A percentile compares a stretch with the other conserved stretches of the same genome.
Conservation (phyloP, 768 basidiomycete species). For the Termitomyces bulborhizus region DNA sequence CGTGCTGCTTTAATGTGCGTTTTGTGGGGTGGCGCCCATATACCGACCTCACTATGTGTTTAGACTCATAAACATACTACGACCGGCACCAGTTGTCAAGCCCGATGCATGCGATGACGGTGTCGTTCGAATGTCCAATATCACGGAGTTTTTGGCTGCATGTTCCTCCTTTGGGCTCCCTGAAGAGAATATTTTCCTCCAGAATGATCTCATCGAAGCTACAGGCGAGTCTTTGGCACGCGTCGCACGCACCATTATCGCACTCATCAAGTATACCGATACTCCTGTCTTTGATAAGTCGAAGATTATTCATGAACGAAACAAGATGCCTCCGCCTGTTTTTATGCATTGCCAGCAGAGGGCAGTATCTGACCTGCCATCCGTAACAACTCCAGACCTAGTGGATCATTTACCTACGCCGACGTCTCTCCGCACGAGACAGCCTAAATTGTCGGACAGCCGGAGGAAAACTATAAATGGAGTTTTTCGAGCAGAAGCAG, state of each 20-base stretch:
- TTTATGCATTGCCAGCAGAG: conserved; percentile 26
- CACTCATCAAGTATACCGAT: conserved; percentile 60
- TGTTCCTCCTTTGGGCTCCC: conserved; percentile 63
- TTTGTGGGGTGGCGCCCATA: not conserved
- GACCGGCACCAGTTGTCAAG: conserved; percentile 51
- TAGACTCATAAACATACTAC: conserved; percentile 78
- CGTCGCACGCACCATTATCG: conserved; percentile 69
- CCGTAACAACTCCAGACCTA: conserved; percentile 62
- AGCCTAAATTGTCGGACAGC: conserved; percentile 49
- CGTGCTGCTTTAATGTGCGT: conserved; percentile 6
- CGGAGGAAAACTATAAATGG: conserved; percentile 34
- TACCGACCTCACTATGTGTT: not conserved
- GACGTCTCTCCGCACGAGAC: conserved; percentile 28
- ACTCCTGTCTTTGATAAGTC: conserved; percentile 37
- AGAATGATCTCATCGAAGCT: conserved; percentile 61
- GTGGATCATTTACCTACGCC: conserved; percentile 31
- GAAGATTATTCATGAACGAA: conserved; percentile 40
- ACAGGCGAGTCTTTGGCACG: conserved; percentile 58
- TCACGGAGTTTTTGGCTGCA: conserved; percentile 73
- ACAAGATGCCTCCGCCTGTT: conserved; percentile 19
- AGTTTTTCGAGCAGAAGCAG: conserved; percentile 11
- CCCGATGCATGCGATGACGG: conserved; percentile 66
- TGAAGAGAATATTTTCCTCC: conserved; percentile 58
- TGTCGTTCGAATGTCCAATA: conserved; percentile 58
- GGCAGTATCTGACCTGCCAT: conserved; percentile 33